Percentiles rank a stretch among this genome's conserved stretches.
Evolutionary conservation across 1,284 basidiomycete species (phyloP).

Genomic region (Puccinia coronata): DNA sequence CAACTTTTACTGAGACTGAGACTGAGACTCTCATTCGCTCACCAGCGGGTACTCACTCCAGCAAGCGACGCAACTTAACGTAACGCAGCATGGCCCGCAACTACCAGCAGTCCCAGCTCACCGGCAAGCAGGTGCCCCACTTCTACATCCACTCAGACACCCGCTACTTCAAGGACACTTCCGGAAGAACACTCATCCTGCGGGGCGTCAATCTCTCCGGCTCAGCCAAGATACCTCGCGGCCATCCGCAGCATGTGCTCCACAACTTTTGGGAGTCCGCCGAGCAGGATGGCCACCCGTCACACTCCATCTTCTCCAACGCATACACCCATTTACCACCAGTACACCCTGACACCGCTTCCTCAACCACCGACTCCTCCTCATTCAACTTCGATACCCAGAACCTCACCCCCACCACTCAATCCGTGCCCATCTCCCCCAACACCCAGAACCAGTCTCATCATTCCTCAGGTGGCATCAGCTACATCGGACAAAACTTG

Average conservation of each 20-base stretch:
- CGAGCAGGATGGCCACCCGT: constrained; percentile 65
- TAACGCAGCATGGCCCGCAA: neutral
- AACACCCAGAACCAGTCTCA: neutral
- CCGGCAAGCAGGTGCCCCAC: constrained; percentile 49
- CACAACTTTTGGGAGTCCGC: constrained; percentile 87
- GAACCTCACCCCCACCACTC: neutral
- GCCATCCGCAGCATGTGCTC: constrained; percentile 68
- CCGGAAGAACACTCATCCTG: constrained; percentile 79
- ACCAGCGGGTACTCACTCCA: too few species aligned
- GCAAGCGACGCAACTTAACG: too few species aligned
- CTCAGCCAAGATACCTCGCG: constrained; percentile 77
- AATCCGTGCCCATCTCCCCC: neutral
- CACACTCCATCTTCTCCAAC: constrained; percentile 20
- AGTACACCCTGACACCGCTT: neutral
- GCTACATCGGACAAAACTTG: constrained; percentile 40
- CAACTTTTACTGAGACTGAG: too few species aligned
- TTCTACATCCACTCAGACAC: constrained; percentile 55
- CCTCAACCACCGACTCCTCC: neutral
- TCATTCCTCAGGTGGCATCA: neutral
- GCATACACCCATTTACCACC: neutral
- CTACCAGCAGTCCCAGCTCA: neutral
- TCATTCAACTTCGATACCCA: constrained; percentile 19
- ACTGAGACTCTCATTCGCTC: too few species aligned
- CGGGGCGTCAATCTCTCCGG: constrained; percentile 92
- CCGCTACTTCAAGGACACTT: constrained; percentile 75